A percentile compares a stretch with the other conserved stretches of the same genome.
Evolutionary conservation across 345 rosid genomes (phyloP).

Genomic region (Microthlaspi erraticum): DNA sequence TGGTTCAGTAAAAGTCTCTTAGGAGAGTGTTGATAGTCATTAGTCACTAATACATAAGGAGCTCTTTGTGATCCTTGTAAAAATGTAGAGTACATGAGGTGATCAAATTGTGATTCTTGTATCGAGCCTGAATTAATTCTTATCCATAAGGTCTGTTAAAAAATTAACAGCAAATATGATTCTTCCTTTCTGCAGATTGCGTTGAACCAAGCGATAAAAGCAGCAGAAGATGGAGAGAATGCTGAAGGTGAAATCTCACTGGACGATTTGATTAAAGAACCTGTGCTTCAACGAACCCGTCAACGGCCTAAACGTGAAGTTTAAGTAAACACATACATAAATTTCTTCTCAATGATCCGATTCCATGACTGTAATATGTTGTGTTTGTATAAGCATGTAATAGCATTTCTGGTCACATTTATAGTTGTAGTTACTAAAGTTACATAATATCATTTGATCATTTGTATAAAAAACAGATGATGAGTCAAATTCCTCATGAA

Average conservation of each 20-base stretch:
- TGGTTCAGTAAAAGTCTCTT: no score
- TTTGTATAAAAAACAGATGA: conserved; percentile 15
- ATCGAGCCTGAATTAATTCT: not conserved
- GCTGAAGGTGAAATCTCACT: conserved; percentile 43
- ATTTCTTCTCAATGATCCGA: not conserved
- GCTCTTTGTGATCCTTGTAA: not conserved
- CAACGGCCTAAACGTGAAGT: conserved; percentile 80
- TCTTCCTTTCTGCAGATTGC: conserved; percentile 55
- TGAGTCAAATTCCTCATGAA: not conserved
- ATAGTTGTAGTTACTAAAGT: conserved; percentile 25
- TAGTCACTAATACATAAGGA: no score
- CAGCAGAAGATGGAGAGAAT: conserved; percentile 55
- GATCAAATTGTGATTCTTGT: not conserved
- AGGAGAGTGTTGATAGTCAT: no score
- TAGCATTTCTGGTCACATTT: conserved; percentile 14
- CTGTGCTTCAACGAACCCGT: conserved; percentile 57
- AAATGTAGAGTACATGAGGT: not conserved
- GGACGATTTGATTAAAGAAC: conserved; percentile 55
- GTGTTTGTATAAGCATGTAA: conserved; percentile 30
- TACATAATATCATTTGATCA: not conserved
- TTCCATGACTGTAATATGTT: conserved; percentile 4
- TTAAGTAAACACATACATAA: conserved; percentile 26
- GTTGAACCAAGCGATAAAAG: conserved; percentile 63
- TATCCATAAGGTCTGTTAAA: not conserved
- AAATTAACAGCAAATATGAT: not conserved